Evolutionary conservation across 306 rosid genomes (phyloP), one percentile per base, ranked within the genome.

Genomic region (Cercis canadensis): DNA sequence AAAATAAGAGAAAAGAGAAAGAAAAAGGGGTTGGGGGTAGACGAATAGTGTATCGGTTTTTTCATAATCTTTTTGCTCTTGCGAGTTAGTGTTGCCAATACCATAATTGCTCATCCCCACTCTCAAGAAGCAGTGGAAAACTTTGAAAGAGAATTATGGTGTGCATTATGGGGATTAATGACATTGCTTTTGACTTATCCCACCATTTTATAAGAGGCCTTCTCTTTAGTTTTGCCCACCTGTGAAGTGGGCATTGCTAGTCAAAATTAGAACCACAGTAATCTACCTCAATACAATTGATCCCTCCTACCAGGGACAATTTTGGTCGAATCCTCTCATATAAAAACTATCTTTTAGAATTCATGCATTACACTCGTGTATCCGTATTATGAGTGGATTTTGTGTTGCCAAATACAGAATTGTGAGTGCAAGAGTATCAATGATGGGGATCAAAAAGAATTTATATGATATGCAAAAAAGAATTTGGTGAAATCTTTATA

Each of bases 181-280:
- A 57, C 32, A 55, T 17, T 50, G 60, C 77, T 78, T 78, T 78
- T 82, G 83, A 74, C 78, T 78, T 36, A 57, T 58, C 64, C 78
- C 75, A 78, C 78, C 74, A 40, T 36, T 57, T 14, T 16, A 50
- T 55, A 77, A 37, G 36, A n/a, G 14, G 12, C 11, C 34, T 51
- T 67, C 32, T 37, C 11, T 52, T 36, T 62, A 5, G 10, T 8
- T 37, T 67, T 18, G 14, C 31, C 78, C 45, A 70, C 15, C 14
- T 8, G 3, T 2, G 14, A 7, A 5, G 43, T 37, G 10, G 10
- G 7, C 7, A 37, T 8, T 37, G 7, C 43, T 37, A 0, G 6
- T 37, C 39, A 6, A 37, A 37, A 1, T 24, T 24, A 24, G 29
- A 24, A 5, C 43, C 43, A 37, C 43, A 37, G 43, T 5, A 37